phyloP scores from a whole-genome alignment of 768 basidiomycete genomes.

The Tylopilus sp. region DNA sequence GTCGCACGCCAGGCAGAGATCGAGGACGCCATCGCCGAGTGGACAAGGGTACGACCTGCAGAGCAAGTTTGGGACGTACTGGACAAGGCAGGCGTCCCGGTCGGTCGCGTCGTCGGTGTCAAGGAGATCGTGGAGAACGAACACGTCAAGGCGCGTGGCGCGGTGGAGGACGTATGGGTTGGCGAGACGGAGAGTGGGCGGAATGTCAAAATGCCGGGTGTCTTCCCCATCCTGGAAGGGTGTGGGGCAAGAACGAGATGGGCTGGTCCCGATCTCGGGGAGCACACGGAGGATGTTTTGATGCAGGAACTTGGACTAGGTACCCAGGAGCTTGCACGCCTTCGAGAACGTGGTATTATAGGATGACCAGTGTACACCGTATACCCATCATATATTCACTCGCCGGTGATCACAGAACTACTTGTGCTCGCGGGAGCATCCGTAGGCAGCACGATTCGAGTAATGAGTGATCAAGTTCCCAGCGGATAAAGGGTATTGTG shows the following conservation, averaged over 20 bases:
- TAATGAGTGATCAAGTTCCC: too few species aligned
- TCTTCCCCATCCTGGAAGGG: constrained; percentile 61
- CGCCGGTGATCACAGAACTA: too few species aligned
- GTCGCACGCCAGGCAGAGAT: constrained; percentile 47
- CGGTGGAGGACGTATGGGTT: constrained; percentile 59
- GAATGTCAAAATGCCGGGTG: constrained; percentile 65
- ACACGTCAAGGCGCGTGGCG: constrained; percentile 52
- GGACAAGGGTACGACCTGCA: constrained; percentile 49
- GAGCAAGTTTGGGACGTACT: constrained; percentile 53
- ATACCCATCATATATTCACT: too few species aligned
- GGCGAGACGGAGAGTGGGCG: constrained; percentile 41
- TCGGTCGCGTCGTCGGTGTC: constrained; percentile 60
- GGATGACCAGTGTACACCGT: too few species aligned
- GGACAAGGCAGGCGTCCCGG: constrained; percentile 54
- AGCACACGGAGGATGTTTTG: constrained; percentile 52
- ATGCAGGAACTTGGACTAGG: constrained; percentile 41
- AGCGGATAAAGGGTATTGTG: too few species aligned
- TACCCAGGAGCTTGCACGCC: constrained; percentile 33
- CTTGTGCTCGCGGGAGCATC: too few species aligned
- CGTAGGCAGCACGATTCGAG: too few species aligned
- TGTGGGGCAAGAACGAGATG: constrained; percentile 56
- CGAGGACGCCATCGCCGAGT: constrained; percentile 56
- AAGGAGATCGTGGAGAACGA: constrained; percentile 59
- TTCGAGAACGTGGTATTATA: constrained; percentile 42
- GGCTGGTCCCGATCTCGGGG: constrained; percentile 69